Base-by-base conservation (phyloP, 345 rosid species). In the Theobroma cacao region DNA sequence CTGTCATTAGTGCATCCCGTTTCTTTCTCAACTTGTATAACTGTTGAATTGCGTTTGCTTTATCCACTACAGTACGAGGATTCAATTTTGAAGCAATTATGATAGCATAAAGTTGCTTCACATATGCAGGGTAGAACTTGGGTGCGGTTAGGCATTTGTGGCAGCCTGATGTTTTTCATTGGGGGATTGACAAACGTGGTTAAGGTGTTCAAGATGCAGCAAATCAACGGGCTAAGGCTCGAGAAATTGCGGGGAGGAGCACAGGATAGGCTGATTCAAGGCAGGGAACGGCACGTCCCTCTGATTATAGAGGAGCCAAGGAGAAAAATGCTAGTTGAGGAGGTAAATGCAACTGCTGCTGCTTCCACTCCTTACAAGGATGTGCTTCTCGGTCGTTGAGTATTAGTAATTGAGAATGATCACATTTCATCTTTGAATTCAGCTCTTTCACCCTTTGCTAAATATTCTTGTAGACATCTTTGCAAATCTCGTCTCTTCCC, bases 181-280 rank as follows among this genome's bases (percentile, higher is more conserved):
- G 94, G 89, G 61, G 98, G 97, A 69, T 66, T 92, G 24, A 79
- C 84, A 43, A 93, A 92, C 28, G 89, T 87, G 3, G 88, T 88
- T 5, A 95, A 90, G 80, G 94, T 95, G 73, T 92, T 93, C 86
- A 88, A 90, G 84, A 88, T 92, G 81, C 90, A 89, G 66, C 94
- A 90, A 59, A 72, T 80, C 7, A 77, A 64, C 18, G 90, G 86
- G 10, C 78, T 89, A 20, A 81, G 91, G 79, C 89, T 93, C 0
- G 97, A 93, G 90, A 95, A 92, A 77, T 80, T 92, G 31, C 75
- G 94, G 0, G 96, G 98, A 67, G 93, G 94, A 77, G 99, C 94
- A 3, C 92, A 87, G 10, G 92, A 88, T 74, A 70, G 78, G 28
- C 82, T 92, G 78, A 53, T 83, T 14, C 80, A 50, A 61, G 88